Percentiles rank a stretch among this genome's conserved stretches.
phyloP scores from a whole-genome alignment of 2,329 filamentous ascomycete species.

The Neofusicoccum kwambonambiense region DNA sequence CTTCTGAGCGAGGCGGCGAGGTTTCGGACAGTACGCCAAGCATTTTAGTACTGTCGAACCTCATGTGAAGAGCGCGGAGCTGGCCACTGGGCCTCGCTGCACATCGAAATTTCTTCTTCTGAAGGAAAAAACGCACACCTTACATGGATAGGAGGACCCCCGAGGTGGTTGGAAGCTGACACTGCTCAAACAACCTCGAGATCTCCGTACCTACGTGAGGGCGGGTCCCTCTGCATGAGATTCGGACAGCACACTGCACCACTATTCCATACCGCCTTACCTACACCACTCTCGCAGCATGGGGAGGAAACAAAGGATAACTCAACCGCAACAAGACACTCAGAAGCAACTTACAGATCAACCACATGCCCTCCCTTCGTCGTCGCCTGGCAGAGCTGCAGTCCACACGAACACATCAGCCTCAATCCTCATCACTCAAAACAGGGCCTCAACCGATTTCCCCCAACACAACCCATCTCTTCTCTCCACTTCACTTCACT shows the following conservation, averaged over 20 bases:
- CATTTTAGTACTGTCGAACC: background rate
- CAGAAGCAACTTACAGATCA: conserved; percentile 51
- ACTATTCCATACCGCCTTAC: background rate
- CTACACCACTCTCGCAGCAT: background rate
- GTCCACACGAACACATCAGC: conserved; percentile 12
- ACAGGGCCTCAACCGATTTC: conserved; percentile 17
- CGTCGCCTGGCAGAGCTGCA: conserved; percentile 49
- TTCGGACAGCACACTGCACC: background rate
- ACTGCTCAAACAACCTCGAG: background rate
- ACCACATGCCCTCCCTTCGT: conserved; percentile 50
- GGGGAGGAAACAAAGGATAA: background rate
- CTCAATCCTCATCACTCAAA: conserved; percentile 1
- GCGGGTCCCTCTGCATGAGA: background rate
- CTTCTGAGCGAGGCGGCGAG: no score
- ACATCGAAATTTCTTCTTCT: background rate
- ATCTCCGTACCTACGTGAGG: background rate
- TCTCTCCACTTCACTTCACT: no score
- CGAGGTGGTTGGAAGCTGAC: background rate
- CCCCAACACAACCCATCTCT: conserved; percentile 14
- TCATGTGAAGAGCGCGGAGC: no score
- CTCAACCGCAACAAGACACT: background rate
- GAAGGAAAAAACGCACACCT: background rate
- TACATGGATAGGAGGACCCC: background rate
- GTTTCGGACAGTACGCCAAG: background rate
- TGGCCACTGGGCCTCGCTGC: no score